Evolutionary conservation across 352 stramenopile species (phyloP).

Genomic region (Pythium utonaiense): DNA sequence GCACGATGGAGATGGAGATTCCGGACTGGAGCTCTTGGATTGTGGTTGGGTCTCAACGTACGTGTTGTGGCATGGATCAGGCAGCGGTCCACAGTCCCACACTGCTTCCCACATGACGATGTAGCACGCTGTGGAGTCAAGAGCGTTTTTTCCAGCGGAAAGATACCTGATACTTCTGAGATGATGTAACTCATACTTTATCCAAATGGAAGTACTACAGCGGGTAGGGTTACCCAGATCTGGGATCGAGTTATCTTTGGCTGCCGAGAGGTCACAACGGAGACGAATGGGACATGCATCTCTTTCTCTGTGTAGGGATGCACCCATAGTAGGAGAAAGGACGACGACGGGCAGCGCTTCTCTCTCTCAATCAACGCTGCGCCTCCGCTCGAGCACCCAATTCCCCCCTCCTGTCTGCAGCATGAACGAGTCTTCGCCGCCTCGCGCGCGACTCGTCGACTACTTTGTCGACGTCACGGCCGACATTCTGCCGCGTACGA

Average conservation of each 20-base stretch:
- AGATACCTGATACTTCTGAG: background rate
- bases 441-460: slow-evolving; percentile 48
- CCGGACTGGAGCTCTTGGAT: background rate
- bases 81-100: background rate
- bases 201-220: background rate
- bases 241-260: background rate
- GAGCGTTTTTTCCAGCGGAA: background rate
- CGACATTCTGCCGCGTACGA: slow-evolving; percentile 28
- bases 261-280: background rate
- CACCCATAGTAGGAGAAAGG: too few relatives aligned
- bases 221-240: background rate
- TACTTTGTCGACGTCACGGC: slow-evolving; percentile 76
- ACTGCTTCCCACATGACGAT: background rate
- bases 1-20: background rate
- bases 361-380: too few relatives aligned
- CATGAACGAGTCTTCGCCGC: background rate
- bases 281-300: background rate
- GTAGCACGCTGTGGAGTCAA: background rate
- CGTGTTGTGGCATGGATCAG: background rate
- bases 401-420: background rate
- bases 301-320: too few relatives aligned
- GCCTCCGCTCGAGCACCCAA: too few relatives aligned
- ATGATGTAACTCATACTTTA: background rate
- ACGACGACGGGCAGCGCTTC: too few relatives aligned
- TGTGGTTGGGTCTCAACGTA: slow-evolving; percentile 7